Evolutionary conservation across 2,329 filamentous ascomycete species (phyloP), one percentile per base, ranked within the genome.

Genomic region (Aspergillus piperis): DNA sequence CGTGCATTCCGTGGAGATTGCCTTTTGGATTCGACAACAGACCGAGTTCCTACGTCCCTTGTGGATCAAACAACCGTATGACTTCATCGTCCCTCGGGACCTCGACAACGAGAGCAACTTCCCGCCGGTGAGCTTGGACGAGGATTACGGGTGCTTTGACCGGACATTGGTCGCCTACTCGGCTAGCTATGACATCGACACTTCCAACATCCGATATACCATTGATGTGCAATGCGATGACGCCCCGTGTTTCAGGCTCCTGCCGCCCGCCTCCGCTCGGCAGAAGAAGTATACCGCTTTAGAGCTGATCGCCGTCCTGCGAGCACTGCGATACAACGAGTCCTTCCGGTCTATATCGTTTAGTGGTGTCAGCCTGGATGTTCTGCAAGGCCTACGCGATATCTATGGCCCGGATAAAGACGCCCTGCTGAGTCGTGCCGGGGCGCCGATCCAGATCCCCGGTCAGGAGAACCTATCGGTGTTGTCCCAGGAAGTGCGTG

Each of bases 321-420:
- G 88, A 62, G 82, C 88, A 8, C 73, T 91, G 56, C 84, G 89
- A 42, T 91, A 90, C 73, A 90, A 91, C 68, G 87, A 90, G 68
- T 83, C 81, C 1, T 91, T 90, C 71, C 79, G 79, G 27, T 85
- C 86, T 1, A 86, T 91, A 21, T 90, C 88, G 0, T 90, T 91
- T 68, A 83, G 82, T 27, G 83, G 84, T 41, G 82, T 90, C 50
- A 83, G 82, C 63, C 75, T 91, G n/a, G 87, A 90, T 69, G 76
- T 79, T 30, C 73, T 91, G n/a, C 87, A 89, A 64, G 82, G 83
- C 13, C 70, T 87, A 23, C 79, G 82, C 58, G 88, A 91, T 70
- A 69, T 76, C 1, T 82, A 85, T 71, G 88, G 87, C 0, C 75
- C 77, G 8, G 88, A 91, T 68, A 81, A 85, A 66, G 84, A 90